Base-by-base conservation (phyloP, 1,139 yeast species). In the Starmera stellimalicola region DNA sequence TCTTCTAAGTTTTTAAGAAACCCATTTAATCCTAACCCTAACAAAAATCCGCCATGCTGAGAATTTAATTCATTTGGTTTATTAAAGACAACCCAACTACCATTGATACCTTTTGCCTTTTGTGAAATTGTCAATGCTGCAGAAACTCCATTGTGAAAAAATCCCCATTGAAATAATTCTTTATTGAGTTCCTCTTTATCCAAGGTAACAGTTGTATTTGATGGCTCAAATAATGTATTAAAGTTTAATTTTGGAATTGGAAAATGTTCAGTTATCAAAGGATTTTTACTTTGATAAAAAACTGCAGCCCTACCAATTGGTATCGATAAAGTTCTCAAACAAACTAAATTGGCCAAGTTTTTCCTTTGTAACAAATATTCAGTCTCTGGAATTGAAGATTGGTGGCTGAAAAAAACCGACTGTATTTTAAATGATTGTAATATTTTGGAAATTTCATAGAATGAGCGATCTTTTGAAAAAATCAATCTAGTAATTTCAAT, bases 1-100 rank as follows among this genome's bases (percentile, higher is more conserved):
- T 91, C 96, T 50, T 93, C 97, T 22, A 93, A 60, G 30, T 68
- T 68, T 41, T 73, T 77, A 44, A 93, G 59, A 52, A 88, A 95
- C 0, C 97, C 97, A 58, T 85, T 85, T 29, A 93, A 62, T 0
- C 99, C 99, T 17, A 91, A 60, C 0, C 97, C 98, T 18, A 87
- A 61, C n/a, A 93, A 58, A 47, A 93, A 87, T 0, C 99, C 99
- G 15, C 95, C 97, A 59, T 88, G 96, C 42, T 82, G 94, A 0
- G 94, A 69, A 44, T 73, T 79, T 30, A 82, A 58, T 5, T 34
- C 41, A 2, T 72, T 70, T 0, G 95, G 95, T 45, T 77, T 81
- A 49, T 87, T 87, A 54, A 82, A 87, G 1, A 80, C 81, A 29
- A 88, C 81, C 97, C 97, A 88, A 47, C 94, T 80, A 0, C 96